These are phyloP conservation scores for Pyronema domesticum DNA, from an alignment of 495 filamentous ascomycete species.

Conservation along the genomic window DNA sequence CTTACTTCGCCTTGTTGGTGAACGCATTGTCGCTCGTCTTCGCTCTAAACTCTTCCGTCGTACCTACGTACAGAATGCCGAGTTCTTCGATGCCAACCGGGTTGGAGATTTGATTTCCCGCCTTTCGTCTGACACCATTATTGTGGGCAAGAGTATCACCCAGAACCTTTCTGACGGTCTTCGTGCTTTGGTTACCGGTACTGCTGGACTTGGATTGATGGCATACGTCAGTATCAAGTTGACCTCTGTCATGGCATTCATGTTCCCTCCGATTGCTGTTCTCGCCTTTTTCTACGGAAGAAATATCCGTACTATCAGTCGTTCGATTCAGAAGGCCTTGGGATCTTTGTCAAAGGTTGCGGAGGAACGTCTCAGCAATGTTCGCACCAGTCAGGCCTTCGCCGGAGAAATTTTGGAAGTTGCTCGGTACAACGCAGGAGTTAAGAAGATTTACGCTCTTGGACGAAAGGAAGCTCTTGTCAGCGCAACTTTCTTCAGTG, in stretches of 20 bases:
- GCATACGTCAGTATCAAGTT: constrained; percentile 81
- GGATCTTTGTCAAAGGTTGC: constrained; percentile 89
- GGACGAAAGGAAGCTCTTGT: constrained; percentile 72
- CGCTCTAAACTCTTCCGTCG: constrained; percentile 76
- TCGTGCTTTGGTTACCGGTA: constrained; percentile 69
- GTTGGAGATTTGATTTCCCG: constrained; percentile 92
- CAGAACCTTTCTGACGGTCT: constrained; percentile 93
- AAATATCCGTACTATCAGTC: constrained; percentile 66
- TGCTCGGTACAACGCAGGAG: constrained; percentile 72
- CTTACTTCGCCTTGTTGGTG: constrained; percentile 83
- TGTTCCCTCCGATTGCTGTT: constrained; percentile 84
- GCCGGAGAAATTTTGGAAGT: constrained; percentile 84
- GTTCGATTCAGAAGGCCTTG: constrained; percentile 80
- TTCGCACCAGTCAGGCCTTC: constrained; percentile 90
- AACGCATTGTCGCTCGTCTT: constrained; percentile 77
- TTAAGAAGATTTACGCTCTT: constrained; percentile 76
- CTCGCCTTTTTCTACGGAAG: constrained; percentile 83
- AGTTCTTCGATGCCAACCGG: constrained; percentile 96
- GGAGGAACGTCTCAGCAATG: constrained; percentile 86
- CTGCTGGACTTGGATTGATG: constrained; percentile 78
- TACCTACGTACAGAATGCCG: constrained; percentile 86
- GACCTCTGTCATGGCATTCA: constrained; percentile 63
- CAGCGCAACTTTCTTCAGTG: constrained; percentile 78
- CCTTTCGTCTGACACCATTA: constrained; percentile 85
- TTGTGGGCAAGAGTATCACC: constrained; percentile 95